Conservation (phyloP, 805 yeast species). For the Cyberlindnera misumaiensis region DNA sequence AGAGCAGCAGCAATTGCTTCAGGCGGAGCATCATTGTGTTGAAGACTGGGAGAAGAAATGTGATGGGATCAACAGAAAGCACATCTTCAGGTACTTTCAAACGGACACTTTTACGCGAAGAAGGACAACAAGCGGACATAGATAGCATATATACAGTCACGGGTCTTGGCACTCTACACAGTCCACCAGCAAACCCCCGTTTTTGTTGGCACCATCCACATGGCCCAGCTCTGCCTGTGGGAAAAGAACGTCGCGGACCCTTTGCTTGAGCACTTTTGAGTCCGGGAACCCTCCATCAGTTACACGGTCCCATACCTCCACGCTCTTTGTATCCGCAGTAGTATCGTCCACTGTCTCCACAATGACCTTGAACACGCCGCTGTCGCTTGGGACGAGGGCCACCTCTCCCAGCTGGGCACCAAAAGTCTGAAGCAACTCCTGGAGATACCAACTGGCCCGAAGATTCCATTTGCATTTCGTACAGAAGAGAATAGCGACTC, state of each 20-base stretch:
- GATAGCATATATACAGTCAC: background rate
- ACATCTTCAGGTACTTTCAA: too few species aligned
- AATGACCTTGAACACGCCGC: slow-evolving; percentile 57
- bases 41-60: too few species aligned
- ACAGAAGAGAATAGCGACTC: slow-evolving; percentile 67
- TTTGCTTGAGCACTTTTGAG: slow-evolving; percentile 66
- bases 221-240: slow-evolving; percentile 58
- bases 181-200: slow-evolving; percentile 15
- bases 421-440: slow-evolving; percentile 81
- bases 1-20: background rate
- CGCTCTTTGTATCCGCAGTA: slow-evolving; percentile 25
- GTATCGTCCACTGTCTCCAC: slow-evolving; percentile 28
- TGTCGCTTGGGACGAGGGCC: slow-evolving; percentile 38
- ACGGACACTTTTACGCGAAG: too few species aligned
- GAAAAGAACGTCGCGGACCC: slow-evolving; percentile 51
- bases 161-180: background rate
- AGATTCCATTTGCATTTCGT: slow-evolving; percentile 84
- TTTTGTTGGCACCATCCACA: slow-evolving; percentile 36
- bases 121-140: too few species aligned
- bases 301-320: slow-evolving; percentile 54
- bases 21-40: background rate
- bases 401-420: slow-evolving; percentile 50
- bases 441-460: slow-evolving; percentile 82
- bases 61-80: too few species aligned
- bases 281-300: slow-evolving; percentile 78